Evolutionary conservation across 2,329 filamentous ascomycete genomes (phyloP).

Genomic region (Cladophialophora bantiana): DNA sequence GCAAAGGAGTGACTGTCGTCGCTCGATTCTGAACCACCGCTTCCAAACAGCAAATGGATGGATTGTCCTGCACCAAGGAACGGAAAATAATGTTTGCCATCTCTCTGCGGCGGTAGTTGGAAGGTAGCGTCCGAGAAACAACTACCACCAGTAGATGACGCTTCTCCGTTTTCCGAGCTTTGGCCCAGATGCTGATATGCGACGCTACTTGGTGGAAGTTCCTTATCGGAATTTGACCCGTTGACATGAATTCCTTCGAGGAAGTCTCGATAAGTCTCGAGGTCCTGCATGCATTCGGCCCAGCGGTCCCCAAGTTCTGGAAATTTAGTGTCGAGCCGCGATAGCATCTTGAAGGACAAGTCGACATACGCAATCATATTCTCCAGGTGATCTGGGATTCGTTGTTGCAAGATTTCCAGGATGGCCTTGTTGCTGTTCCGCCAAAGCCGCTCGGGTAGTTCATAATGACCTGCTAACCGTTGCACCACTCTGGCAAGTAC

Average conservation of each 20-base stretch:
- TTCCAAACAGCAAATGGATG: background rate
- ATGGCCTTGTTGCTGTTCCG: constrained; percentile 5
- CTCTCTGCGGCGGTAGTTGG: background rate
- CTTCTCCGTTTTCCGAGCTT: background rate
- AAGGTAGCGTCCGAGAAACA: background rate
- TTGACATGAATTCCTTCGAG: background rate
- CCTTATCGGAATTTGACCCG: background rate
- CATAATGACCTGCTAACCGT: background rate
- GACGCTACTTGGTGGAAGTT: background rate
- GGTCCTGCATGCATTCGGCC: constrained; percentile 2
- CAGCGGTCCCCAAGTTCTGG: background rate
- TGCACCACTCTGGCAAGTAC: background rate
- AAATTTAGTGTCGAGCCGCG: background rate
- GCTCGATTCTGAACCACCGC: background rate
- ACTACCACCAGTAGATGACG: background rate
- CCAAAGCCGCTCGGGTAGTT: background rate
- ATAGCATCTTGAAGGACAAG: background rate
- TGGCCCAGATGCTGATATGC: background rate
- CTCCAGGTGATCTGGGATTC: background rate
- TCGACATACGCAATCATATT: background rate
- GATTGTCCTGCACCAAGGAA: background rate
- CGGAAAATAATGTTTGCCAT: background rate
- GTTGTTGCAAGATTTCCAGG: background rate
- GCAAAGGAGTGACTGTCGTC: background rate
- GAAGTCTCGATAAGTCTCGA: background rate